Percentiles rank a stretch among this genome's conserved stretches.
Evolutionary conservation across 495 filamentous ascomycete species (phyloP).

Genomic region (Neurospora sp.): DNA sequence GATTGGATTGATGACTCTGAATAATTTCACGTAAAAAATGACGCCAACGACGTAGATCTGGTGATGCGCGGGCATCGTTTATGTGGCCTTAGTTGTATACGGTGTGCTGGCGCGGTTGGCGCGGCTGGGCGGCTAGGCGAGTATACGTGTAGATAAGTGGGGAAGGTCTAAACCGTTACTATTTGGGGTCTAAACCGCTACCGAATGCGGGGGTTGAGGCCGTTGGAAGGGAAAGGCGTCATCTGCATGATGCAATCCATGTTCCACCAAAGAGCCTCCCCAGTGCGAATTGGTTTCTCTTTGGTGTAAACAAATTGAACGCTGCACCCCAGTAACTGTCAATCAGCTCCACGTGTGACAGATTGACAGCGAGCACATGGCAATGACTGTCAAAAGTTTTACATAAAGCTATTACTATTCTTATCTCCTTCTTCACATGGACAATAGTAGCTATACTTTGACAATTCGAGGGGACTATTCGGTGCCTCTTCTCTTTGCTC

Average conservation of each 20-base stretch:
- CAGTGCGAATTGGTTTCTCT: conserved; percentile 15
- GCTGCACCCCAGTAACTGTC: not conserved
- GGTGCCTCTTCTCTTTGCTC: not conserved
- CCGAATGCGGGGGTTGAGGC: not conserved
- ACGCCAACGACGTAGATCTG: too few relatives aligned
- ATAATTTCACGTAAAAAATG: too few relatives aligned
- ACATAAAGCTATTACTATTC: not conserved
- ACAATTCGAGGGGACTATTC: not conserved
- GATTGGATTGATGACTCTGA: too few relatives aligned
- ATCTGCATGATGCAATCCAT: conserved; percentile 15
- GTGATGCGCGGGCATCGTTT: too few relatives aligned
- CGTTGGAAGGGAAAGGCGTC: conserved; percentile 5
- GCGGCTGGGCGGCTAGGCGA: too few relatives aligned
- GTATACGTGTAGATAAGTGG: too few relatives aligned
- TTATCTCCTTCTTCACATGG: not conserved
- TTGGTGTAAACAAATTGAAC: not conserved
- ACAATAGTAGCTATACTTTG: not conserved
- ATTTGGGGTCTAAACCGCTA: too few relatives aligned
- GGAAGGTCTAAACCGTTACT: too few relatives aligned
- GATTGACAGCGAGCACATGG: not conserved
- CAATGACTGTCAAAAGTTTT: not conserved
- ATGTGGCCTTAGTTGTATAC: too few relatives aligned
- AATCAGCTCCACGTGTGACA: not conserved
- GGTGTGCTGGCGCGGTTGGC: too few relatives aligned
- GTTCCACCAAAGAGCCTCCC: not conserved